Percentiles rank a stretch among this genome's conserved stretches.
These are phyloP conservation scores for Globisporangium solare DNA, from an alignment of 352 stramenopile species.

Conservation along the genomic window DNA sequence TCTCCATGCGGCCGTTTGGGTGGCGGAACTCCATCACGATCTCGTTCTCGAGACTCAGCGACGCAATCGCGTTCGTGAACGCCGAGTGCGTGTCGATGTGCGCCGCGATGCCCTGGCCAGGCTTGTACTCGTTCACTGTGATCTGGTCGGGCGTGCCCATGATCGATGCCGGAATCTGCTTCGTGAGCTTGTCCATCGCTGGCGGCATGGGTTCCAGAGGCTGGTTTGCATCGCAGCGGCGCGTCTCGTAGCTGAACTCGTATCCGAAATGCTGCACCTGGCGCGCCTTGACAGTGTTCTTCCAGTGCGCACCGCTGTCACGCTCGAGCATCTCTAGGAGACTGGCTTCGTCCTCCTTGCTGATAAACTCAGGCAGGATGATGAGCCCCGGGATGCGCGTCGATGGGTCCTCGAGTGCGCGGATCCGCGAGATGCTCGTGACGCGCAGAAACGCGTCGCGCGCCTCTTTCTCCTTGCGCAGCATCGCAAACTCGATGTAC, in stretches of 20 bases:
- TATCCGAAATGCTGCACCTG: constrained; percentile 89
- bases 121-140: constrained; percentile 88
- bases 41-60: constrained; percentile 71
- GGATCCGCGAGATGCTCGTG: constrained; percentile 46
- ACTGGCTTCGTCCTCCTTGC: constrained; percentile 39
- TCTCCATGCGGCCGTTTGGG: constrained; percentile 51
- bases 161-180: constrained; percentile 45
- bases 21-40: constrained; percentile 86
- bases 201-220: constrained; percentile 48
- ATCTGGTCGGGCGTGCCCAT: constrained; percentile 77
- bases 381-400: constrained; percentile 59
- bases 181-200: constrained; percentile 35
- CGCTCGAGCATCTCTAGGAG: constrained; percentile 61
- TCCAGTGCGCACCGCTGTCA: constrained; percentile 46
- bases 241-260: constrained; percentile 86
- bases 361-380: constrained; percentile 62
- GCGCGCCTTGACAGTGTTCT: constrained; percentile 69
- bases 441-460: constrained; percentile 57
- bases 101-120: constrained; percentile 82
- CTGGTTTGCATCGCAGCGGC: constrained; percentile 44
- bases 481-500: constrained; percentile 72
- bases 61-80: constrained; percentile 80
- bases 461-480: constrained; percentile 59
- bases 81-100: constrained; percentile 88
- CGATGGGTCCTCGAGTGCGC: constrained; percentile 29